Evolutionary conservation across 305 asterid species (phyloP).

Genomic region (Fraxinus velutina): DNA sequence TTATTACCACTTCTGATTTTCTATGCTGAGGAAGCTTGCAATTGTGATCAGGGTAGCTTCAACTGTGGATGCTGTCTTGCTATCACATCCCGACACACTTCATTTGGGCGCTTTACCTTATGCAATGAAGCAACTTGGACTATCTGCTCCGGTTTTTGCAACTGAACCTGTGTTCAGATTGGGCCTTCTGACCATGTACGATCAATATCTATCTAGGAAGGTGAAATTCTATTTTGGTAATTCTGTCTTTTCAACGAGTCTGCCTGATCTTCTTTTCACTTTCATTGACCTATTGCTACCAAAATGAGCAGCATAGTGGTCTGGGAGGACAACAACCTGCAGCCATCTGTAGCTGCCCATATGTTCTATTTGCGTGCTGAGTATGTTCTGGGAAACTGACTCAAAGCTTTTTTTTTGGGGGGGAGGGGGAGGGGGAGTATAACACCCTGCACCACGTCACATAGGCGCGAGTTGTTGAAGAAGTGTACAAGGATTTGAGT

Average conservation of each 20-base stretch:
- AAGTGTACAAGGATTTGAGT: not conserved
- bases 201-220: slow-evolving; percentile 88
- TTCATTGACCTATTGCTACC: slow-evolving; percentile 15
- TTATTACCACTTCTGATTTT: slow-evolving; percentile 1
- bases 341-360: not conserved
- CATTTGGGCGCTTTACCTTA: slow-evolving; percentile 94
- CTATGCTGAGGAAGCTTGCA: slow-evolving; percentile 26
- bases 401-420: not conserved
- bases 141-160: slow-evolving; percentile 78
- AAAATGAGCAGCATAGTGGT: not conserved
- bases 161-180: slow-evolving; percentile 91
- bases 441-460: not conserved
- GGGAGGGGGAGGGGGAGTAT: not conserved
- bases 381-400: not conserved
- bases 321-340: not conserved
- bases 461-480: not conserved
- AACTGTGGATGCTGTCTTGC: slow-evolving; percentile 85
- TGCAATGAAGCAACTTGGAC: slow-evolving; percentile 83
- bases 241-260: not conserved
- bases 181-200: slow-evolving; percentile 92
- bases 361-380: not conserved
- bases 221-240: slow-evolving; percentile 39
- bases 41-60: slow-evolving; percentile 75
- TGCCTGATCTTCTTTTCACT: slow-evolving; percentile 22
- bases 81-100: slow-evolving; percentile 90